phyloP scores from a whole-genome alignment of 2,329 filamentous ascomycete genomes.

The Epichloe amarillans region DNA sequence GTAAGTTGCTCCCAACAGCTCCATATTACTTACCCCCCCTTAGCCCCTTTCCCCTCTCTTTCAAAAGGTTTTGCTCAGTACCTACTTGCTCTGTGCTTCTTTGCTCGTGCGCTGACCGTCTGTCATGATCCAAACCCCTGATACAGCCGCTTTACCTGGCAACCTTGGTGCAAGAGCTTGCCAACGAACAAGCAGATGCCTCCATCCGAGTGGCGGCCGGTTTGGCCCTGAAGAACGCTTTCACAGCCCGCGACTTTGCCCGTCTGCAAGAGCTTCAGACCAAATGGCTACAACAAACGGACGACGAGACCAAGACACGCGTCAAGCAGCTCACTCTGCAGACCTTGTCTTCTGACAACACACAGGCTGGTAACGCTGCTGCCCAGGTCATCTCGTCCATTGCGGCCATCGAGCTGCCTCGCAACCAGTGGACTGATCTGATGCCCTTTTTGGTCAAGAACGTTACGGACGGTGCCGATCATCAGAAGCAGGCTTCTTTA shows the following conservation, averaged over 20 bases:
- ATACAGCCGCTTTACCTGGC: constrained; percentile 77
- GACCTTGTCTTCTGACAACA: constrained; percentile 67
- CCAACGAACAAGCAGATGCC: constrained; percentile 72
- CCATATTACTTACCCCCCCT: not conserved
- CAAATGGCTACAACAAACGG: constrained; percentile 81
- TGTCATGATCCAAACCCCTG: not conserved
- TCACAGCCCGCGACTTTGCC: constrained; percentile 80
- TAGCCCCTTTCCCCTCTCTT: not conserved
- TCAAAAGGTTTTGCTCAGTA: not conserved
- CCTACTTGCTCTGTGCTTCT: not conserved
- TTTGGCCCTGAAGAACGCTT: constrained; percentile 95
- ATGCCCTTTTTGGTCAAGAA: constrained; percentile 84
- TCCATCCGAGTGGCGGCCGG: constrained; percentile 88
- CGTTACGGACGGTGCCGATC: constrained; percentile 72
- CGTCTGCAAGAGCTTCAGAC: constrained; percentile 82
- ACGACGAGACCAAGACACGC: constrained; percentile 66
- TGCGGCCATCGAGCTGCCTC: constrained; percentile 85
- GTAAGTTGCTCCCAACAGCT: constrained; percentile 37
- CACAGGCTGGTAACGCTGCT: constrained; percentile 74
- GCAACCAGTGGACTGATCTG: constrained; percentile 84
- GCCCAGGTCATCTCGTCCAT: constrained; percentile 94
- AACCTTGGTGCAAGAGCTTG: constrained; percentile 84
- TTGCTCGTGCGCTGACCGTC: not conserved
- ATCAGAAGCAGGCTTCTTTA: constrained; percentile 87
- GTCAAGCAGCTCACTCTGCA: constrained; percentile 87